Conservation (phyloP, 768 basidiomycete species). For the Hemileccinum impolitum region DNA sequence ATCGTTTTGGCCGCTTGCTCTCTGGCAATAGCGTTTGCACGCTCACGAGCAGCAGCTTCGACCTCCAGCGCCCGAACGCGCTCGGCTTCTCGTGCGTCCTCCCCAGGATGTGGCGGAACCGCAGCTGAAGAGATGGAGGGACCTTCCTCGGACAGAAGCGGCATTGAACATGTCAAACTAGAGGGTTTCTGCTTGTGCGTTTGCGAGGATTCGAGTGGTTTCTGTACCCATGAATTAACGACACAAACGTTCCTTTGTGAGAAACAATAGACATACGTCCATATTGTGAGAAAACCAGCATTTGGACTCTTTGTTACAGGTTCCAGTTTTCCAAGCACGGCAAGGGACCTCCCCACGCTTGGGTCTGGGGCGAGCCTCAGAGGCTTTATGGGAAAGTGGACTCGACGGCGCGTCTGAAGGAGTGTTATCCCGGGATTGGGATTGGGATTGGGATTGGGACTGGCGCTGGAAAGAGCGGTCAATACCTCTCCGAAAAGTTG, state of each 20-base stretch:
- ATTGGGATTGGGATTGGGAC: not conserved
- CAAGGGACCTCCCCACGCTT: constrained; percentile 22
- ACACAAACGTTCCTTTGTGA: not conserved
- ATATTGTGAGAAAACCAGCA: constrained; percentile 35
- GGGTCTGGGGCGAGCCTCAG: constrained; percentile 19
- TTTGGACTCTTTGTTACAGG: constrained; percentile 34
- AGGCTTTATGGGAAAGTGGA: constrained; percentile 1
- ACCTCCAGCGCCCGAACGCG: constrained; percentile 7
- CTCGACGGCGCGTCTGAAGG: not conserved
- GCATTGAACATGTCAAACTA: not conserved
- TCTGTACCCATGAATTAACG: constrained; percentile 7
- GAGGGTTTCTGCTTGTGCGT: not conserved
- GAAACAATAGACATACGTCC: constrained; percentile 23
- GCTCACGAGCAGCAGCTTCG: constrained; percentile 16
- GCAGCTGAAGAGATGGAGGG: not conserved
- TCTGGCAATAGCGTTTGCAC: constrained; percentile 13
- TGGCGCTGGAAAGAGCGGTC: not conserved
- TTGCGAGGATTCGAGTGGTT: not conserved
- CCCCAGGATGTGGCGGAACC: not conserved
- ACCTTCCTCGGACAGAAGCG: not conserved
- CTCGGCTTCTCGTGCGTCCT: not conserved
- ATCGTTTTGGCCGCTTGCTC: constrained; percentile 43
- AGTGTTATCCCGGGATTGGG: not conserved
- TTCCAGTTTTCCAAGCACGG: constrained; percentile 36
- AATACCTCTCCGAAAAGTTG: too few species aligned